These are phyloP conservation scores for Eragrostis tef DNA, from an alignment of 202 grass and related monocot species.

Conservation along the genomic window DNA sequence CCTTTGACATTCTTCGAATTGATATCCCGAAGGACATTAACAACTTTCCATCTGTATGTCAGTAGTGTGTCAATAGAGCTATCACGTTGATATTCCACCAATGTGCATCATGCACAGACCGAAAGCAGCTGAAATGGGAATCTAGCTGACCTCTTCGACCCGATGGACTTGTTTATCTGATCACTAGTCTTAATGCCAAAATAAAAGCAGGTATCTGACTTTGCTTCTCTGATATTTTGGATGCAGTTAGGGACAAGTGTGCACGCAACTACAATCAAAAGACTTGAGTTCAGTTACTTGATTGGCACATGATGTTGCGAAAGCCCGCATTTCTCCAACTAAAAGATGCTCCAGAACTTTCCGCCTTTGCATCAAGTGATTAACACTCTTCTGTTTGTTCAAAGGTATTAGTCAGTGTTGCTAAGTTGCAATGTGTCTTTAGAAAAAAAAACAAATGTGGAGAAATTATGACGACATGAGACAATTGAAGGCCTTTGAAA, in stretches of 20 bases:
- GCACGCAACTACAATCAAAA: not conserved
- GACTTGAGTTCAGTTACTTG: not conserved
- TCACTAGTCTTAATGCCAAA: constrained; percentile 32
- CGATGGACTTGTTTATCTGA: constrained; percentile 41
- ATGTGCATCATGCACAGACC: constrained; percentile 19
- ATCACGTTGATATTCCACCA: constrained; percentile 31
- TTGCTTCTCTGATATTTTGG: constrained; percentile 25
- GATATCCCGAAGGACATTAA: not conserved
- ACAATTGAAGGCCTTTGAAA: not conserved
- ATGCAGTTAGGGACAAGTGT: not conserved
- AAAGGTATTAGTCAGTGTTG: not conserved
- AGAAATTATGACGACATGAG: not conserved
- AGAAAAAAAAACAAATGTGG: not conserved
- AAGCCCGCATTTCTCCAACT: constrained; percentile 29
- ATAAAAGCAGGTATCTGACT: constrained; percentile 25
- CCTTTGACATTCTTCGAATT: constrained; percentile 30
- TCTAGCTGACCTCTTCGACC: constrained; percentile 27
- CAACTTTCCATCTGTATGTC: constrained; percentile 43
- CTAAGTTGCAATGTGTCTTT: not conserved
- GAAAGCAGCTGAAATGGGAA: constrained; percentile 40
- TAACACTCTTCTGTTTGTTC: not conserved
- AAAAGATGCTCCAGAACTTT: constrained; percentile 19
- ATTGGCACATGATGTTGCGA: not conserved
- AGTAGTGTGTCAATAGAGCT: constrained; percentile 4
- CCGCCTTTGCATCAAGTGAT: constrained; percentile 11